Evolutionary conservation across 129 eudicot genomes (phyloP).

Genomic region (Rutidosis leptorrhynchoides): DNA sequence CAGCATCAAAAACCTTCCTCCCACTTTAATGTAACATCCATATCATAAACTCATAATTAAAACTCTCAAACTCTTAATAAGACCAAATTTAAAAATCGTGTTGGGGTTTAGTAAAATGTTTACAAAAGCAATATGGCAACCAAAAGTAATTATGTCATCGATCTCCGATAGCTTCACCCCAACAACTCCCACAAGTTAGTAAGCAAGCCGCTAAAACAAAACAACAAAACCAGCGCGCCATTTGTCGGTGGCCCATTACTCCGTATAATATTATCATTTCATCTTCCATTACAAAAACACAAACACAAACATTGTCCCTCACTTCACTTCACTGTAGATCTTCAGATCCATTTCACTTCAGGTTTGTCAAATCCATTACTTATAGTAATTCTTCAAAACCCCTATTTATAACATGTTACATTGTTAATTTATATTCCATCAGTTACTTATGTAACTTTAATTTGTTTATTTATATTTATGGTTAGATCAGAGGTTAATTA

Average conservation of each 20-base stretch:
- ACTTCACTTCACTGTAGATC: constrained; percentile 27
- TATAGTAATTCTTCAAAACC: not conserved
- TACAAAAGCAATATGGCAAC: constrained; percentile 28
- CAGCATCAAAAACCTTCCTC: too few relatives aligned
- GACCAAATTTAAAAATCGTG: too few relatives aligned
- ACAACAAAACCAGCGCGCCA: constrained; percentile 25
- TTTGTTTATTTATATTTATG: too few relatives aligned
- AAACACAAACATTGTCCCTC: constrained; percentile 7
- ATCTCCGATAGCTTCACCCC: not conserved
- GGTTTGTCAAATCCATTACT: constrained; percentile 9
- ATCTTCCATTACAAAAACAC: constrained; percentile 2
- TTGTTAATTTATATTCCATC: too few relatives aligned
- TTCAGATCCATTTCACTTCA: constrained; percentile 23
- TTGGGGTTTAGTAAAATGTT: constrained; percentile 16
- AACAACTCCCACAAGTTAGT: not conserved
- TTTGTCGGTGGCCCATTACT: constrained; percentile 33
- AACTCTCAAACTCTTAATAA: too few relatives aligned
- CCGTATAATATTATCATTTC: too few relatives aligned
- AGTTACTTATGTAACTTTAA: too few relatives aligned
- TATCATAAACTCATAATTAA: too few relatives aligned
- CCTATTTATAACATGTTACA: not conserved
- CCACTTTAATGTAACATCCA: too few relatives aligned
- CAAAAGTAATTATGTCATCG: constrained; percentile 3
- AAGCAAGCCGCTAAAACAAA: not conserved
- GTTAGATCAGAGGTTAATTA: constrained; percentile 25